These are phyloP conservation scores for Agaricus bisporus DNA, from an alignment of 768 basidiomycete genomes.

Conservation along the genomic window DNA sequence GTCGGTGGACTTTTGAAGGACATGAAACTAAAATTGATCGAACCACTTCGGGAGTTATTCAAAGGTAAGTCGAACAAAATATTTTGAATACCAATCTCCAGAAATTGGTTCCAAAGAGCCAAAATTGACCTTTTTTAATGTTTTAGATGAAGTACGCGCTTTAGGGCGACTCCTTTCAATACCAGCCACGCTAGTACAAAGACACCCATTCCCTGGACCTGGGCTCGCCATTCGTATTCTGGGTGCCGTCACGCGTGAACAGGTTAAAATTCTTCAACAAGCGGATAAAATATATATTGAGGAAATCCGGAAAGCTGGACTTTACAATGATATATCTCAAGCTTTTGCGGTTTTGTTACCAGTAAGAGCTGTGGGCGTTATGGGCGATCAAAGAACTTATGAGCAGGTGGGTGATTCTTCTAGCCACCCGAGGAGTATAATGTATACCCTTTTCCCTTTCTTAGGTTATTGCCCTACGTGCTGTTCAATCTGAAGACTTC, in stretches of 20 bases:
- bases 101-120: no score
- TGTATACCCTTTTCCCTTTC: slow-evolving; percentile 2
- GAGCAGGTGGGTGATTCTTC: slow-evolving; percentile 58
- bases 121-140: slow-evolving; percentile 6
- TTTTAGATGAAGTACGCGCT: slow-evolving; percentile 87
- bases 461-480: slow-evolving; percentile 88
- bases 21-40: slow-evolving; percentile 98
- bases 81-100: no score
- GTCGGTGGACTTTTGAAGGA: slow-evolving; percentile 93
- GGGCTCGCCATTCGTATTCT: slow-evolving; percentile 98
- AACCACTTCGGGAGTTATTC: slow-evolving; percentile 95
- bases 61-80: slow-evolving; percentile 56
- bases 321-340: slow-evolving; percentile 93
- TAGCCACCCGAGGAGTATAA: not conserved
- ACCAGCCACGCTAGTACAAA: slow-evolving; percentile 87
- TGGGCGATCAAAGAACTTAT: slow-evolving; percentile 95
- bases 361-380: slow-evolving; percentile 95
- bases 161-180: slow-evolving; percentile 89
- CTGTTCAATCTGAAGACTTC: slow-evolving; percentile 97
- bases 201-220: slow-evolving; percentile 98
- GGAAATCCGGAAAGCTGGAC: slow-evolving; percentile 87
- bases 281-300: slow-evolving; percentile 97
- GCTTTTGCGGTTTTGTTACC: slow-evolving; percentile 95
- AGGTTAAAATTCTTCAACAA: slow-evolving; percentile 85
- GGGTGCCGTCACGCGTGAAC: slow-evolving; percentile 89